A percentile compares a stretch with the other conserved stretches of the same genome.
These are phyloP conservation scores for Austropuccinia psidii DNA, from an alignment of 1,284 basidiomycete species.

Conservation along the genomic window DNA sequence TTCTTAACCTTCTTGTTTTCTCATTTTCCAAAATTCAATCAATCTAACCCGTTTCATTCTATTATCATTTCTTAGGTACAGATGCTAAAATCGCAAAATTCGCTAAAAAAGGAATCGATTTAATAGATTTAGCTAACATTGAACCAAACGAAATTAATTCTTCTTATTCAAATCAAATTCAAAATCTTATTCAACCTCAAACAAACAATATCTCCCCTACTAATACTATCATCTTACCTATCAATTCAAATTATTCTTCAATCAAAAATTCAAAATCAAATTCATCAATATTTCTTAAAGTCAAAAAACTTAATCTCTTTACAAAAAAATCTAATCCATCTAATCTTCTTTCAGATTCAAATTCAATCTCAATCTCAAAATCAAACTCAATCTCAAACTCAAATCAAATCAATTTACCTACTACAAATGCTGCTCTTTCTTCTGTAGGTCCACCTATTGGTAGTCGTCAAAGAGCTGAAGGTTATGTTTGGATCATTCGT, in stretches of 20 bases:
- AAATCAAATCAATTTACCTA: background rate
- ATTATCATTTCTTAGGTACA: slow-evolving; percentile 56
- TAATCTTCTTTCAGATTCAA: background rate
- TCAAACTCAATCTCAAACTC: background rate
- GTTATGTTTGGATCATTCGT: slow-evolving; percentile 44
- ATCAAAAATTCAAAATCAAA: background rate
- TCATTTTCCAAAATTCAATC: background rate
- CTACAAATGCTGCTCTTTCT: background rate
- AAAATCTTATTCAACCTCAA: slow-evolving; percentile 54
- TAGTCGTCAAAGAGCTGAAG: slow-evolving; percentile 40
- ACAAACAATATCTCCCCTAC: slow-evolving; percentile 15
- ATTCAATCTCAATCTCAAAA: background rate
- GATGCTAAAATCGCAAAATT: slow-evolving; percentile 91
- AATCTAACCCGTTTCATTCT: no score
- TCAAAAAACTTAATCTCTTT: background rate
- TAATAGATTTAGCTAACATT: slow-evolving; percentile 47
- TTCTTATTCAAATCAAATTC: slow-evolving; percentile 63
- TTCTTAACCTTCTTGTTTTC: background rate
- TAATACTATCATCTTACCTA: slow-evolving; percentile 10
- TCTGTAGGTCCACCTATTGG: slow-evolving; percentile 37
- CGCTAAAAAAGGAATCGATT: slow-evolving; percentile 60
- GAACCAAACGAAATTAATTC: slow-evolving; percentile 54
- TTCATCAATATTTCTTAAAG: background rate
- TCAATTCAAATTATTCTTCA: slow-evolving; percentile 37
- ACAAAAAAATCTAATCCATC: background rate